Base-by-base conservation (phyloP, 371 early-diverging fungal species). In the Rhizomucor miehei region DNA sequence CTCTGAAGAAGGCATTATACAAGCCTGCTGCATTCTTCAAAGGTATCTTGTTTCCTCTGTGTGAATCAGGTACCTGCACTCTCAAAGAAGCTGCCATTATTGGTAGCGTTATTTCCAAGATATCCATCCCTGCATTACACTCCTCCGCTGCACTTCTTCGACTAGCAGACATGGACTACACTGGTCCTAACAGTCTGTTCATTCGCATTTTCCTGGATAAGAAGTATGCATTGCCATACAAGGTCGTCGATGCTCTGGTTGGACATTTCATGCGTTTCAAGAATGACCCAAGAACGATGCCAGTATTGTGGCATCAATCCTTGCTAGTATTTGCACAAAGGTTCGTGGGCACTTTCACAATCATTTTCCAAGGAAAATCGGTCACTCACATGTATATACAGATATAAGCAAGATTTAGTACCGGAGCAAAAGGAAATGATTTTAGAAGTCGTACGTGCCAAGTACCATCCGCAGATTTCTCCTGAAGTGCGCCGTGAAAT, bases 21-120 rank as follows among this genome's bases (percentile, higher is more conserved):
- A 96, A 95, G 73, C 97, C 97, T 34, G 89, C 92, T 17, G 95
- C 97, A 11, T 98, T 97, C 69, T 98, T 96, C 82, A 98, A 97
- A 80, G 99, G 99, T 37, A 81, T 98, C 52, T 63, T 98, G 56
- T 88, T 98, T 60, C 98, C 99, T 13, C 77, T 98, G n/a, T 95
- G 95, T 73, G 96, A 97, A 59, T 84, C 82, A 5, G 96, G 94
- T 38, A 87, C 80, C 10, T 97, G 97, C 69, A 95, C 99, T n/a
- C 80, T 98, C 54, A 85, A 93, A 63, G 98, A 98, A 77, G 97
- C 98, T n/a, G 91, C 91, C 36, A 94, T 98, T 55, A 69, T 98
- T 52, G 94, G 96, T 23, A 89, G 89, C 50, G 95, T 96, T 14
- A 69, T 98, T 24, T 73, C 89, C 67, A 93, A 91, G 75, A 90